Evolutionary conservation across 495 filamentous ascomycete genomes (phyloP).

Genomic region (Chaetomium fimeti): DNA sequence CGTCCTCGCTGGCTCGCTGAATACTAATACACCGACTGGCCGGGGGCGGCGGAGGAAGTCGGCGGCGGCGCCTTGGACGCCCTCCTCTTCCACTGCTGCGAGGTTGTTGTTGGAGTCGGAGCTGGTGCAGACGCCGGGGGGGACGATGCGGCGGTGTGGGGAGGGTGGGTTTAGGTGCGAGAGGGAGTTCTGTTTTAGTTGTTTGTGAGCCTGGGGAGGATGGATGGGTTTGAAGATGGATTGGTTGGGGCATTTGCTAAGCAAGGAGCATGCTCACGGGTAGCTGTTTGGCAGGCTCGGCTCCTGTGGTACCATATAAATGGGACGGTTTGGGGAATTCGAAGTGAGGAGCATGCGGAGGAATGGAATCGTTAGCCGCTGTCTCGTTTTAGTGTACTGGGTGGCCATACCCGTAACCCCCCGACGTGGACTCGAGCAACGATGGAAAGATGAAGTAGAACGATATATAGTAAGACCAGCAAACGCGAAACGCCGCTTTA

Average conservation of each 20-base stretch:
- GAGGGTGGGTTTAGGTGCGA: conserved; percentile 48
- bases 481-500: conserved; percentile 1
- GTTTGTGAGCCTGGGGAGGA: conserved; percentile 29
- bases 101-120: not conserved
- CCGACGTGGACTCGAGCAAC: no score
- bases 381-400: not conserved
- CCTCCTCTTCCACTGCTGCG: not conserved
- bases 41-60: conserved; percentile 6
- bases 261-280: no score
- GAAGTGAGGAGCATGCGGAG: no score
- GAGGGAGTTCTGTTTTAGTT: conserved; percentile 52
- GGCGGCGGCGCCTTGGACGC: not conserved
- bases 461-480: not conserved
- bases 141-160: conserved; percentile 46
- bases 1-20: not conserved
- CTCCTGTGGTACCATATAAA: no score
- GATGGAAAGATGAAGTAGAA: not conserved
- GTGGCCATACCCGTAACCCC: not conserved
- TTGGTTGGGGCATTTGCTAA: no score
- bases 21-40: not conserved
- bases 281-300: no score
- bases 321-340: no score
- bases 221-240: not conserved
- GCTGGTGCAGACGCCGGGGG: conserved; percentile 44
- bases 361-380: no score